Base-by-base conservation (phyloP, 1,284 basidiomycete species). In the Lignosus rhinocerotis region DNA sequence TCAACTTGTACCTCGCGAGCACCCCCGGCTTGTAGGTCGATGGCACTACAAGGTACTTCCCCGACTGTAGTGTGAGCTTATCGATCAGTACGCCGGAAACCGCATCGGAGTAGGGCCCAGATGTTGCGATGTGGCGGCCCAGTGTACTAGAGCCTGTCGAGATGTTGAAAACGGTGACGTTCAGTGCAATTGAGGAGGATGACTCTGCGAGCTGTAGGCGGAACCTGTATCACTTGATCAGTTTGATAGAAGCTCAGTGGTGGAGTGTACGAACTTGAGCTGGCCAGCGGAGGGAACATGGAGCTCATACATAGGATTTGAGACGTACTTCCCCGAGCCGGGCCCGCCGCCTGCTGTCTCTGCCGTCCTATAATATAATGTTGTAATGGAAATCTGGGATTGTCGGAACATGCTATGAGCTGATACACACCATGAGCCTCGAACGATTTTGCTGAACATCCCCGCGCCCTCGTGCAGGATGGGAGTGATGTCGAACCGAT, bases 391-490 rank as follows among this genome's bases (percentile, higher is more conserved):
- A 11, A 34, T 11, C 21, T 45, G 9, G 9, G 21, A 9, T 2
- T 8, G 21, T 17, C 16, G 3, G 32, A 3, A 32, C 3, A n/a
- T 39, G n/a, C 6, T 3, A 10, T 6, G 25, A 42, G 16, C 14
- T 33, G 12, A 6, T 19, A 73, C 83, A 58, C 66, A 91, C 94
- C 94, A 96, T 50, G 77, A 72, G 1, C 89, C 92, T 19, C 76
- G 79, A 3, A 91, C 64, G 0, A 79, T 71, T 61, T 92, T 88
- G 33, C 76, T 77, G 69, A 89, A 96, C 94, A 97, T 93, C 0
- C 95, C 95, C 0, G 94, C 93, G 0, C 94, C 94, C 73, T 98
- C 95, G 55, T 87, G 85, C 0, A 90, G 88, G 63, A 98, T 96
- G 1, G 87, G 76, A 61, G 84, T 86, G 56, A 95, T 74, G 43